A percentile compares a stretch with the other conserved stretches of the same genome.
phyloP scores from a whole-genome alignment of 169 alveolate genomes.

The Plasmodium cynomolgi region DNA sequence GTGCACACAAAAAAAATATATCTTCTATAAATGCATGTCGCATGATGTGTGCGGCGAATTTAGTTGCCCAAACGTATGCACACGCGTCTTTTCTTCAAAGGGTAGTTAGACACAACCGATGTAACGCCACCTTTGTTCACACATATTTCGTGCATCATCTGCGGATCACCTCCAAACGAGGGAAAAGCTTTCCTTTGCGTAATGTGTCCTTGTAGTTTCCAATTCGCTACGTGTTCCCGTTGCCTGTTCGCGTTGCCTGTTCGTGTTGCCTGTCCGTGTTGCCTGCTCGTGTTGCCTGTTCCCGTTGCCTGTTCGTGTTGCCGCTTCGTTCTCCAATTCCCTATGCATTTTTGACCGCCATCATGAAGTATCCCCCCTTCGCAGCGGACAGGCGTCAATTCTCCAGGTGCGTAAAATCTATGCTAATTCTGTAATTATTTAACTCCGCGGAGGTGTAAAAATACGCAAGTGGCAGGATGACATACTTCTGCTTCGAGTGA shows the following conservation, averaged over 20 bases:
- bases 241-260: neutral
- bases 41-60: neutral
- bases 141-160: neutral
- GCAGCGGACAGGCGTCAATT: neutral
- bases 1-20: neutral
- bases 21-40: neutral
- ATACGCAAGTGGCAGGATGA: conserved; percentile 13
- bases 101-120: neutral
- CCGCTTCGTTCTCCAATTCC: neutral
- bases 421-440: conserved; percentile 34
- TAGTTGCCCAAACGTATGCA: neutral
- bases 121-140: neutral
- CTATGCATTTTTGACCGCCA: neutral
- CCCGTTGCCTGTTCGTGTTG: too few species aligned
- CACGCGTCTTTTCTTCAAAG: neutral
- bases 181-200: neutral
- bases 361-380: neutral
- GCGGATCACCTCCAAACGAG: neutral
- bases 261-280: too few species aligned
- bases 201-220: neutral
- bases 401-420: conserved; percentile 13
- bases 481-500: conserved; percentile 3
- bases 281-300: too few species aligned
- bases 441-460: conserved; percentile 7
- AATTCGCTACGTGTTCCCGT: neutral